phyloP scores from a whole-genome alignment of 805 yeast species.

The Pichia exigua region DNA sequence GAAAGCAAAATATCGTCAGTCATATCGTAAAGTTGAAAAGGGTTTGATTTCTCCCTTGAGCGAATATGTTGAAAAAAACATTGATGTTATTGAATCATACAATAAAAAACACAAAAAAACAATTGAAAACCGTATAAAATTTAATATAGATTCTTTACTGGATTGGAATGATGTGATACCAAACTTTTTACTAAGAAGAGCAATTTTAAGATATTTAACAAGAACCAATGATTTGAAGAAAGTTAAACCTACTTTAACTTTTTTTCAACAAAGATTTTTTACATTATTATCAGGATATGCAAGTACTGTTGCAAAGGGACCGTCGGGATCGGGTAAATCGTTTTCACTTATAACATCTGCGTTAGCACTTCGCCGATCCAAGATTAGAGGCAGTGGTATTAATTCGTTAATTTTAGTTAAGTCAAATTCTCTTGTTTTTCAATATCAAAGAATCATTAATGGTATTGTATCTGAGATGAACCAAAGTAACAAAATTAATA shows the following conservation, averaged over 20 bases:
- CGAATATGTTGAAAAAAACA: slow-evolving; percentile 15
- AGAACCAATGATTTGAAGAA: not conserved
- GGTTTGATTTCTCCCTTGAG: slow-evolving; percentile 17
- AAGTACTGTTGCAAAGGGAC: slow-evolving; percentile 27
- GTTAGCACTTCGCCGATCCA: slow-evolving; percentile 18
- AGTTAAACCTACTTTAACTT: slow-evolving; percentile 17
- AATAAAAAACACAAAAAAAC: slow-evolving; percentile 15
- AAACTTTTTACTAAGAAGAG: slow-evolving; percentile 11
- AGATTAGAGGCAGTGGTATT: slow-evolving; percentile 22
- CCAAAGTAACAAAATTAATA: not conserved
- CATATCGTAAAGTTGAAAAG: slow-evolving; percentile 15
- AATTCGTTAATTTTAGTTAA: slow-evolving; percentile 26
- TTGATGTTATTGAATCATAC: slow-evolving; percentile 21
- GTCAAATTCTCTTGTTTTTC: slow-evolving; percentile 20
- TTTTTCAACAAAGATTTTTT: slow-evolving; percentile 24
- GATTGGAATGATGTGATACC: slow-evolving; percentile 17
- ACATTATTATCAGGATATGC: slow-evolving; percentile 20
- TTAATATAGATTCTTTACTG: slow-evolving; percentile 13
- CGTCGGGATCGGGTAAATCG: slow-evolving; percentile 27
- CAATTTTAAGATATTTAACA: slow-evolving; percentile 13
- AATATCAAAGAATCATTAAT: slow-evolving; percentile 15
- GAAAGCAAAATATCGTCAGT: slow-evolving; percentile 14
- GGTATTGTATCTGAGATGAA: slow-evolving; percentile 10
- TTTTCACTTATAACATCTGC: slow-evolving; percentile 23
- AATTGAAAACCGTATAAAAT: slow-evolving; percentile 19